Base-by-base conservation (phyloP, 2,329 filamentous ascomycete species). In the Xylariaceae sp. region DNA sequence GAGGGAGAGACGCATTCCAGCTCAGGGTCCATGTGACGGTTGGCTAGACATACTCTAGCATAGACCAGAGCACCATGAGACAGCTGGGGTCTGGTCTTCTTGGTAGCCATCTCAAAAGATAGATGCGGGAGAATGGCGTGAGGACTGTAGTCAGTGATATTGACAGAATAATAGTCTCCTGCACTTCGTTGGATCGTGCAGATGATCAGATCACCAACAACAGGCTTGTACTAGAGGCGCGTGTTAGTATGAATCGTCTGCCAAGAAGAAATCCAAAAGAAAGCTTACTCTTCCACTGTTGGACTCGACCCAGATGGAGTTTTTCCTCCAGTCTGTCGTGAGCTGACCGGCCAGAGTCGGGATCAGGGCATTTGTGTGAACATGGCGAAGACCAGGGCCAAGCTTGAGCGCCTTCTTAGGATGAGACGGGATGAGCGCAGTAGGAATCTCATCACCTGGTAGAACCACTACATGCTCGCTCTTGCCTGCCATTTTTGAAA, bases 41-140 rank as follows among this genome's bases (percentile, higher is more conserved):
- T 88, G 15, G 89, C 88, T 47, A 88, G 83, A 34, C 83, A 79
- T 49, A 99, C 85, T 63, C 93, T 88, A 44, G 92, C 93, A 76
- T 97, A 97, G 41, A 97, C 90, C 34, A 97, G 77, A 55, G 90
- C 86, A 44, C 91, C 91, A 11, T 84, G 71, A 34, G 81, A 78
- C 49, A 97, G 82, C 64, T 90, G 82, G 0, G 94, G 94, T 1
- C 92, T 83, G 2, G 90, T 96, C 77, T 97, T 97, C 74, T 92
- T 94, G 50, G 88, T 91, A 15, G 92, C 94, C 64, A 87, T 86
- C 75, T 97, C 93, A 73, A 99, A 99, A n/a, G 92, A 85, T 17
- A 97, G 82, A 66, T 96, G 89, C 0, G 90, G 91, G 0, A 97
- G 85, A 15, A 89, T 78, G 0, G 89, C 91, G 53, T 74, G 74